Percentiles rank a stretch among this genome's conserved stretches.
phyloP scores from a whole-genome alignment of 352 stramenopile genomes.

The Globisporangium cylindrosporum region DNA sequence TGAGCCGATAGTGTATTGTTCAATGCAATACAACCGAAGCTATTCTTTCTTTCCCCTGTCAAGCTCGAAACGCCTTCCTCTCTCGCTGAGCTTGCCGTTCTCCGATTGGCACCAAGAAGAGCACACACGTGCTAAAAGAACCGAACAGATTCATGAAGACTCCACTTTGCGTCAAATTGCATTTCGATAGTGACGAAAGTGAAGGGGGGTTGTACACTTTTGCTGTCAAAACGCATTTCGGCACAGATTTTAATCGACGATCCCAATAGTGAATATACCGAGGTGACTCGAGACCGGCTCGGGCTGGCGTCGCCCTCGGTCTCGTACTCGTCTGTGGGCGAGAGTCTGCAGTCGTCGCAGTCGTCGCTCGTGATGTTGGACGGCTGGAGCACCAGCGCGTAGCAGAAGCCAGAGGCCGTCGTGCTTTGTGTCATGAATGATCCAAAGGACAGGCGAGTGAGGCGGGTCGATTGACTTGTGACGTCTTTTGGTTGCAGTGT shows the following conservation, averaged over 20 bases:
- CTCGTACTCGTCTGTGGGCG: slow-evolving; percentile 60
- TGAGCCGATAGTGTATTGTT: neutral
- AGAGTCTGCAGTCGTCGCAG: slow-evolving; percentile 48
- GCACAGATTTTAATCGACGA: too few species aligned
- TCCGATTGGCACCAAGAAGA: neutral
- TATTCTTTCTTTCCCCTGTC: neutral
- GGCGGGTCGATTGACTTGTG: too few species aligned
- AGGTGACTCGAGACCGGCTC: too few species aligned
- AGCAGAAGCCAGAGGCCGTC: neutral
- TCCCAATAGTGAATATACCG: too few species aligned
- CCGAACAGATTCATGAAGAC: too few species aligned
- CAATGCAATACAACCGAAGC: neutral
- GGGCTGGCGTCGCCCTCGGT: slow-evolving; percentile 47
- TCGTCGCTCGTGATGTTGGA: slow-evolving; percentile 16
- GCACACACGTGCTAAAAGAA: slow-evolving; percentile 24
- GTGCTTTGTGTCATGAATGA: too few species aligned
- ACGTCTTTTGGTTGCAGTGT: too few species aligned
- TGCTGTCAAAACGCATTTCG: too few species aligned
- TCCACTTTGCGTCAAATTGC: too few species aligned
- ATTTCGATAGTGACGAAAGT: too few species aligned
- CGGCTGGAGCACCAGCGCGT: neutral
- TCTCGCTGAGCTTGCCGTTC: neutral
- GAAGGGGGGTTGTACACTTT: too few species aligned
- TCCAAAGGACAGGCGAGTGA: too few species aligned
- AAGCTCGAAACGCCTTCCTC: neutral